These are phyloP conservation scores for Calonectria honghensis DNA, from an alignment of 2,329 filamentous ascomycete genomes.

Conservation along the genomic window DNA sequence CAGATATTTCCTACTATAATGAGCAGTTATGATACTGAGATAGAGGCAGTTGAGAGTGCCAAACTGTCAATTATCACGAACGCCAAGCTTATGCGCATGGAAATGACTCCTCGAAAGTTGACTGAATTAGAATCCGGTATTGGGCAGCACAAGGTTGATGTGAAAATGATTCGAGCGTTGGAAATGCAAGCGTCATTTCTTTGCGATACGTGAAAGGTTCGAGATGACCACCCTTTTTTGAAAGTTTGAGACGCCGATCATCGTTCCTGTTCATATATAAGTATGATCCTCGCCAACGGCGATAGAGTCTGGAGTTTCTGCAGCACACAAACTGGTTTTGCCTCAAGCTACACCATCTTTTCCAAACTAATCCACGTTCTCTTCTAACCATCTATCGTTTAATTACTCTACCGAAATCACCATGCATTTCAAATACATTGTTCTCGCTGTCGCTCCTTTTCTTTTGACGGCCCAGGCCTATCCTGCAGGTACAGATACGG, in stretches of 20 bases:
- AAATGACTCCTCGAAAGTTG: neutral
- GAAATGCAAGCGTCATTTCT: neutral
- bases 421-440: neutral
- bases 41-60: neutral
- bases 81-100: neutral
- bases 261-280: neutral
- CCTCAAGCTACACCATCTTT: neutral
- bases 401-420: neutral
- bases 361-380: neutral
- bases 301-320: neutral
- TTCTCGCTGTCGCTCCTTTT: neutral
- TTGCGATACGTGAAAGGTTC: neutral
- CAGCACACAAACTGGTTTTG: neutral
- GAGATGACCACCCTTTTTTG: neutral
- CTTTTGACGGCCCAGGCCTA: neutral
- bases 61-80: neutral
- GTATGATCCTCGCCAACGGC: neutral
- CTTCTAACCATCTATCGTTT: neutral
- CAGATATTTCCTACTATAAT: neutral
- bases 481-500: neutral
- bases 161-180: neutral
- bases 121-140: neutral
- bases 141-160: no score
- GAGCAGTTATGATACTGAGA: neutral
- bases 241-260: neutral